phyloP scores from a whole-genome alignment of 2,329 filamentous ascomycete species.

The Cyanodermella asteris region DNA sequence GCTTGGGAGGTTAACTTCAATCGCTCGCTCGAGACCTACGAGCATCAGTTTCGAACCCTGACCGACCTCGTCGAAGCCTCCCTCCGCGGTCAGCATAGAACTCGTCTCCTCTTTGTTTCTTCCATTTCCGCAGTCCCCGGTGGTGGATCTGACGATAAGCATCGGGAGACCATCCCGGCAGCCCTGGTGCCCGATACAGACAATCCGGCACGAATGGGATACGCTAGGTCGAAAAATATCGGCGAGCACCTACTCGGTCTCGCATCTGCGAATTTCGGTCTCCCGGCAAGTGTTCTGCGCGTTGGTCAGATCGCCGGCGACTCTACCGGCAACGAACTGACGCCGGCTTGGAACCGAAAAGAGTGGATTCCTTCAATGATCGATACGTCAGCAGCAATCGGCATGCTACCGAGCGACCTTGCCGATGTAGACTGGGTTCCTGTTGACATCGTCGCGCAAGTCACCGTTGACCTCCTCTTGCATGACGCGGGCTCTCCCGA shows the following conservation, averaged over 20 bases:
- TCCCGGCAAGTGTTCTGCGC: conserved; percentile 5
- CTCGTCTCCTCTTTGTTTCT: conserved; percentile 7
- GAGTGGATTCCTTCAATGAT: conserved; percentile 33
- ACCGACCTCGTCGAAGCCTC: conserved; percentile 3
- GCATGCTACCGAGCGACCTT: conserved; percentile 23
- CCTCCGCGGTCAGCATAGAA: background rate
- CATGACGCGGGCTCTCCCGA: too few relatives aligned
- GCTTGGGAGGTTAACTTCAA: conserved; percentile 8
- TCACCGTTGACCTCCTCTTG: conserved; percentile 1
- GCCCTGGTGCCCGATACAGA: conserved; percentile 5
- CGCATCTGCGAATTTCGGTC: background rate
- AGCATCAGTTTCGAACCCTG: conserved; percentile 2
- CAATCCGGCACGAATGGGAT: conserved; percentile 6
- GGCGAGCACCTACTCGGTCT: conserved; percentile 5
- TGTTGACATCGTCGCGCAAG: conserved; percentile 12
- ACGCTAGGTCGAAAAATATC: conserved; percentile 9
- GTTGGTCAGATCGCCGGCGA: conserved; percentile 10
- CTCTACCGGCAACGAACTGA: conserved; percentile 20
- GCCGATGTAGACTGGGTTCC: conserved; percentile 34
- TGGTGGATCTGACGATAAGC: conserved; percentile 3
- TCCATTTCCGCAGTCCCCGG: conserved; percentile 6
- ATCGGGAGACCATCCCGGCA: conserved; percentile 4
- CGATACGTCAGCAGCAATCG: conserved; percentile 27
- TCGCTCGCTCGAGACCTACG: conserved; percentile 4
- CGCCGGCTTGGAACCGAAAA: conserved; percentile 32